Evolutionary conservation across 192 early-diverging fungal species (phyloP), one percentile per base, ranked within the genome.

Genomic region (Coemansia erecta): DNA sequence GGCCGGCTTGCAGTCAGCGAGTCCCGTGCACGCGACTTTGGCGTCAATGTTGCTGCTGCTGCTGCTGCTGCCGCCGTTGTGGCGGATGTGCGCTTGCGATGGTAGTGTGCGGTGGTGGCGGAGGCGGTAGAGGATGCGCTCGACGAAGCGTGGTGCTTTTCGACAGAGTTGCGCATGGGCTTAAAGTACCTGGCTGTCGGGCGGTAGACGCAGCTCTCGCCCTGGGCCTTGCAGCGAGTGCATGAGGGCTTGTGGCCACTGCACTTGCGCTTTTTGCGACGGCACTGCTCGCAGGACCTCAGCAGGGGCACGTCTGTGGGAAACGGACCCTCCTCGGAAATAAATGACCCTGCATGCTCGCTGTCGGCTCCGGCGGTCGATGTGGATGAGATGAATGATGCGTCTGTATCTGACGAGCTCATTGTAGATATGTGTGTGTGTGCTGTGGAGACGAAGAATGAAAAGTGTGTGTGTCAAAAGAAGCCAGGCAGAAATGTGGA

Each of bases 211-310:
- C 74, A 77, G 5, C 17, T 12, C 31, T 70, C 68, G 22, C 64
- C 64, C 37, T 70, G 74, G 4, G 68, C 68, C 21, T 43, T 56
- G 64, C 76, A 79, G 6, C 66, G 55, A 15, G 61, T 64, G 56
- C 76, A 79, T 41, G 56, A 33, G 2, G 76, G 69, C 7, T 67
- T 66, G 59, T 66, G 49, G 44, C 76, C 62, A 40, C 70, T 72
- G 62, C 76, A 79, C 62, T 72, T 79, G 76, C 68, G 66, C 59
- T 79, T 79, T 51, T 72, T 72, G 62, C 66, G 64, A 14, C 76
- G 61, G 40, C 76, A 79, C 54, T 60, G 65, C 54, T 79, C 76
- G 60, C 76, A 79, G 39, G 76, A 69, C 45, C 72, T 64, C 43
- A 75, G 54, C 47, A 75, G 45, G 31, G 67, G 72, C 5, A 75